Conservation (phyloP, 371 early-diverging fungal species). For the Mucor circinelloides region DNA sequence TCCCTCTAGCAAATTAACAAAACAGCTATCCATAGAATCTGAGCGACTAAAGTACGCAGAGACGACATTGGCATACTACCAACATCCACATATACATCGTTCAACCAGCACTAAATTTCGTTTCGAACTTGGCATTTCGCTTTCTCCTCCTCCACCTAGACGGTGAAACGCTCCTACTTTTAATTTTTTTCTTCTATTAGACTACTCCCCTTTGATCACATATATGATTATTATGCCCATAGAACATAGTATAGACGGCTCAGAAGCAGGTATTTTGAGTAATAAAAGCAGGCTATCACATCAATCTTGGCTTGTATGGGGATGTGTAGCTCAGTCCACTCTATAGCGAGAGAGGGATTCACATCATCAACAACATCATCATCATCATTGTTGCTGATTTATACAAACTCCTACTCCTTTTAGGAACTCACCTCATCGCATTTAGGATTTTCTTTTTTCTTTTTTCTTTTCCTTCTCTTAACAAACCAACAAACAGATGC, state of each 20-base stretch:
- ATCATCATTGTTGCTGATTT: neutral
- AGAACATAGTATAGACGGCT: neutral
- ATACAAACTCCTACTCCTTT: constrained; percentile 6
- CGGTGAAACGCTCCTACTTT: too few species aligned
- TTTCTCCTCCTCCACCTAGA: neutral
- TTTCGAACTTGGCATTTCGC: neutral
- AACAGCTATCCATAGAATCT: neutral
- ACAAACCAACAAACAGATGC: constrained; percentile 15
- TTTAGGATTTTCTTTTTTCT: neutral
- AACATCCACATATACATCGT: neutral
- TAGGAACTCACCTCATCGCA: neutral
- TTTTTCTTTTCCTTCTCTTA: constrained; percentile 7
- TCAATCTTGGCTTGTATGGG: too few species aligned
- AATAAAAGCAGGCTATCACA: too few species aligned
- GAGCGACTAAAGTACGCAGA: neutral
- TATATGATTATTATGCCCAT: neutral
- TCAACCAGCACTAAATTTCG: neutral
- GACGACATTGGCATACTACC: neutral
- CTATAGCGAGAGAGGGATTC: too few species aligned
- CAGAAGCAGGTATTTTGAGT: neutral
- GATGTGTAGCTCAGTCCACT: too few species aligned
- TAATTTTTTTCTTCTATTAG: neutral
- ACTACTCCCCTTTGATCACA: neutral
- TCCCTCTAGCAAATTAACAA: neutral
- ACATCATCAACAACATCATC: neutral